These are phyloP conservation scores for Vitis rupestris DNA, from an alignment of 164 flowering plant species.

Conservation along the genomic window DNA sequence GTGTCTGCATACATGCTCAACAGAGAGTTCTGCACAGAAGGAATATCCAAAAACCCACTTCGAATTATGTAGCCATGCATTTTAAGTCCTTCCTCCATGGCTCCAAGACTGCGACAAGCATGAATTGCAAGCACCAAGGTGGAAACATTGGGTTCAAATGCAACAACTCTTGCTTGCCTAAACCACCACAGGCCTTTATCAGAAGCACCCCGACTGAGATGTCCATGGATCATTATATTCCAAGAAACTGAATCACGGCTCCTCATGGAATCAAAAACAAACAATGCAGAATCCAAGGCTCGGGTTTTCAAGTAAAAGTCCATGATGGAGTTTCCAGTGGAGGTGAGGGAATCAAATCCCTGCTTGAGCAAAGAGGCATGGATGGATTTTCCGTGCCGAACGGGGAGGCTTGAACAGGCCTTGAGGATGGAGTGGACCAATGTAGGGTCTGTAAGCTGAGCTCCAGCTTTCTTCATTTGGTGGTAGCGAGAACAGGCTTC, in stretches of 20 bases:
- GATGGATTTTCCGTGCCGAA: constrained; percentile 40
- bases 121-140: constrained; percentile 65
- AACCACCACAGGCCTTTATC: constrained; percentile 57
- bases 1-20: constrained; percentile 44
- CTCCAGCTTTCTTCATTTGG: constrained; percentile 32
- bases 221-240: constrained; percentile 67
- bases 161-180: constrained; percentile 38
- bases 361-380: constrained; percentile 56
- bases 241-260: constrained; percentile 68
- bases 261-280: constrained; percentile 38
- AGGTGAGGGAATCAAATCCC: constrained; percentile 52
- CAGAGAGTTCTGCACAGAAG: constrained; percentile 66
- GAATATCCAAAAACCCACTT: constrained; percentile 41
- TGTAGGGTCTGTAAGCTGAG: constrained; percentile 36
- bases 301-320: constrained; percentile 67
- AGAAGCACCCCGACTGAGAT: constrained; percentile 33
- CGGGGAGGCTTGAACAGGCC: constrained; percentile 45
- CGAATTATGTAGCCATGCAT: constrained; percentile 58
- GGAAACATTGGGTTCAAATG: constrained; percentile 65
- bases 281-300: constrained; percentile 31
- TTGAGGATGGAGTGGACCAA: constrained; percentile 53
- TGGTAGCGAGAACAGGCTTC: constrained; percentile 34
- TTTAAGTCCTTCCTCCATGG: constrained; percentile 26
- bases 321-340: constrained; percentile 58
- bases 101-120: constrained; percentile 38